Percentiles rank a stretch among this genome's conserved stretches.
Evolutionary conservation across 1,284 basidiomycete genomes (phyloP).

Genomic region (Athelia psychrophila): DNA sequence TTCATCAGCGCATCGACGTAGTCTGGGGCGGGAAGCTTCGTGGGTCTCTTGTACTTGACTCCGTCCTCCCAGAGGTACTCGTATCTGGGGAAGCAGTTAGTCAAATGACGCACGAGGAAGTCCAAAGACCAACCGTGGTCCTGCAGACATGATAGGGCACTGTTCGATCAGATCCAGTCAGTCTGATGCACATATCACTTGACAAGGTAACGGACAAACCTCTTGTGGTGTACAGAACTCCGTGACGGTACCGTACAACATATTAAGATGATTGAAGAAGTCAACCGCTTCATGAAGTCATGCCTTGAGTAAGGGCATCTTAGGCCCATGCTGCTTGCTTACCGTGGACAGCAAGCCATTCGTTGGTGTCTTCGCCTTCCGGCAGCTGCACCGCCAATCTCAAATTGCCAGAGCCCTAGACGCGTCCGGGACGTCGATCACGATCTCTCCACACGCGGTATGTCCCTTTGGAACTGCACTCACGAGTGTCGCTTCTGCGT

Average conservation of each 20-base stretch:
- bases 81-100: slow-evolving; percentile 50
- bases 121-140: slow-evolving; percentile 72
- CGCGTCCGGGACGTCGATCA: slow-evolving; percentile 5
- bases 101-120: background rate
- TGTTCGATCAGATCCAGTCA: slow-evolving; percentile 29
- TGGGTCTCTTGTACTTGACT: slow-evolving; percentile 87
- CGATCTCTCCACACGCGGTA: slow-evolving; percentile 5
- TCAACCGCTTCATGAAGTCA: slow-evolving; percentile 74
- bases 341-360: slow-evolving; percentile 98
- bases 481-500: slow-evolving; percentile 95
- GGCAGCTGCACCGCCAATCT: slow-evolving; percentile 87
- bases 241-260: slow-evolving; percentile 94
- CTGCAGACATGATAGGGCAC: slow-evolving; percentile 99
- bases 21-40: slow-evolving; percentile 90
- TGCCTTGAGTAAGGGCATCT: background rate
- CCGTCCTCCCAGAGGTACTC: slow-evolving; percentile 99
- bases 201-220: slow-evolving; percentile 38
- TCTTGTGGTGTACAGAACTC: slow-evolving; percentile 96
- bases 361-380: slow-evolving; percentile 92
- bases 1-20: slow-evolving; percentile 99
- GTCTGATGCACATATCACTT: background rate
- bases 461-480: slow-evolving; percentile 15
- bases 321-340: slow-evolving; percentile 27
- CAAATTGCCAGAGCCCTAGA: slow-evolving; percentile 90
- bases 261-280: slow-evolving; percentile 96